phyloP scores from a whole-genome alignment of 371 early-diverging fungal species.

The Blakeslea trispora region DNA sequence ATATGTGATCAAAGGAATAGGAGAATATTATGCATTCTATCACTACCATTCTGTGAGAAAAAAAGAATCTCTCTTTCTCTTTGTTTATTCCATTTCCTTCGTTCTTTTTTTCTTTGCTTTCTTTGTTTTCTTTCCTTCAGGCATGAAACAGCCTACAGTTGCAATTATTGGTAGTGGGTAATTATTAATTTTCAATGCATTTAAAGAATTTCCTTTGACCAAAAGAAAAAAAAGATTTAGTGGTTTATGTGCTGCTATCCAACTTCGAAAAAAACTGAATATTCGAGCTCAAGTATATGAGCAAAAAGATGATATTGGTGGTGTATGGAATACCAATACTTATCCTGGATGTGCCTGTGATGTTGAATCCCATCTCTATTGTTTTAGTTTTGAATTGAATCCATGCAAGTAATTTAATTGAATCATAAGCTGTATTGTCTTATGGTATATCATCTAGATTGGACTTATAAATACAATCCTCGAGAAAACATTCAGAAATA shows the following conservation, averaged over 20 bases:
- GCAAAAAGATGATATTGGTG: constrained; percentile 54
- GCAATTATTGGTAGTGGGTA: constrained; percentile 25
- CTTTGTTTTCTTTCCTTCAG: neutral
- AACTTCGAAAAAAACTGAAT: constrained; percentile 51
- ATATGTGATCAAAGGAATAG: too few species aligned
- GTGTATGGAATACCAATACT: constrained; percentile 63
- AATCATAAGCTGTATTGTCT: neutral
- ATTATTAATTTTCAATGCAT: neutral
- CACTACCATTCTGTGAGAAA: too few species aligned
- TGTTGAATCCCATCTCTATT: constrained; percentile 60
- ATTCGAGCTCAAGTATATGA: constrained; percentile 57
- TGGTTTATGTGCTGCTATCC: constrained; percentile 63
- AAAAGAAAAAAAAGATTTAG: constrained; percentile 43
- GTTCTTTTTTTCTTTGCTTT: too few species aligned
- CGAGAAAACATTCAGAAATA: constrained; percentile 57
- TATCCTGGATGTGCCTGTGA: constrained; percentile 70
- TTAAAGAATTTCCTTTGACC: too few species aligned
- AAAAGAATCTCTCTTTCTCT: too few species aligned
- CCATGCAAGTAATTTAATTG: constrained; percentile 28
- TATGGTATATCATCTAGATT: constrained; percentile 30
- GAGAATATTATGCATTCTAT: too few species aligned
- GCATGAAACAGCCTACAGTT: constrained; percentile 15
- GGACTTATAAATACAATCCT: constrained; percentile 45
- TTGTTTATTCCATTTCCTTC: too few species aligned
- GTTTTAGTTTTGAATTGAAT: constrained; percentile 48